Base-by-base conservation (phyloP, 805 yeast species). In the Pichia gijzeniarum region DNA sequence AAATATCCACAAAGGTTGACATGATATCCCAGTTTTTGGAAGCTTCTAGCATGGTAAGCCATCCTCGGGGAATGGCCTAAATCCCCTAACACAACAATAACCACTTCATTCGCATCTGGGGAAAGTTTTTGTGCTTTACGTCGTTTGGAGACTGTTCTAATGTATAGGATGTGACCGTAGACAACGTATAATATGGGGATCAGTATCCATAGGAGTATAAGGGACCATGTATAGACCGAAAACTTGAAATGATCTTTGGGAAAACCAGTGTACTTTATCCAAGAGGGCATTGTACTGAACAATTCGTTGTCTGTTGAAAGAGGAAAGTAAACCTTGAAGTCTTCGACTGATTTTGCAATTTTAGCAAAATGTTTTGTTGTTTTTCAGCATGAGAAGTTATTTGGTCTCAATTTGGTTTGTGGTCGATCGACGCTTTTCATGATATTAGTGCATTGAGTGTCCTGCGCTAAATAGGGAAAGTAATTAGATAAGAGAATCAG, bases 41-140 rank as follows among this genome's bases (percentile, higher is more conserved):
- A 80, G 44, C 91, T 82, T 47, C 72, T 66, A 0, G 95, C 95
- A 61, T 93, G 99, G 64, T 91, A 85, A 53, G 82, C 75, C 85
- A 91, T 93, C 48, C 99, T 72, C 6, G 99, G 99, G 0, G 97
- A 90, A 59, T 89, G 95, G 13, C 96, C 96, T 44, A 93, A 60
- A 59, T 91, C 98, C 2, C 99, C 99, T 17, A 93, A 67, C 2
- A 93, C 99, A 51, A 87, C 74, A 17, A 93, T 79, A 9, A 85
- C 73, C 5, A 87, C 80, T 43, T 87, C 75, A 50, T 72, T 77
- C 48, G 70, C 53, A 8, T 38, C 63, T 8, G 41, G 44, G 4
- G 45, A 39, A 13, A 48, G 32, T 38, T 27, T 19, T n/a, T 46
- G 38, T 38, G 52, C 41, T 31, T 47, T 43, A 7, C 43, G 38